These are phyloP conservation scores for Pulveroboletus frians DNA, from an alignment of 768 basidiomycete genomes.

Conservation along the genomic window DNA sequence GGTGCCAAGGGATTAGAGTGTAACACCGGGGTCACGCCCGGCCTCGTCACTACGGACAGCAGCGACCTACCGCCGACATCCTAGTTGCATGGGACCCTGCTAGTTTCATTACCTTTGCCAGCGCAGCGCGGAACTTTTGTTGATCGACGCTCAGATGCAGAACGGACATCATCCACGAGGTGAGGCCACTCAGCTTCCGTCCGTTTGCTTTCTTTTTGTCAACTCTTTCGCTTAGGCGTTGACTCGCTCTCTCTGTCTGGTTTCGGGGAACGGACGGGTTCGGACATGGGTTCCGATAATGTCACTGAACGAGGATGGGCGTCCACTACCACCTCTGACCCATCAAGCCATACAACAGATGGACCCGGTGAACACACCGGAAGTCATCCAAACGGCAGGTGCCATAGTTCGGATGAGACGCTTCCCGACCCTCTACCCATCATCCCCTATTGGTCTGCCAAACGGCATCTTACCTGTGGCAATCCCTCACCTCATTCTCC, in stretches of 20 bases:
- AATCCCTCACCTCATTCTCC: conserved; percentile 72
- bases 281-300: conserved; percentile 44
- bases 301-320: conserved; percentile 49
- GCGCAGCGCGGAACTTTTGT: neutral
- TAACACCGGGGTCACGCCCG: conserved; percentile 6
- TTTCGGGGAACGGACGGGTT: conserved; percentile 16
- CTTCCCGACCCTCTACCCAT: conserved; percentile 48
- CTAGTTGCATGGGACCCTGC: neutral
- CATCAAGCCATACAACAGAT: conserved; percentile 35
- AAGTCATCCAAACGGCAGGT: conserved; percentile 34
- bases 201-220: neutral
- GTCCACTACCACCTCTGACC: conserved; percentile 46
- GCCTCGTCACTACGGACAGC: conserved; percentile 6
- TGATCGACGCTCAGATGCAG: conserved; percentile 20
- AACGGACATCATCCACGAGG: conserved; percentile 27
- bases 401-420: conserved; percentile 43
- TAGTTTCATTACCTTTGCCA: conserved; percentile 2
- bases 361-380: conserved; percentile 24
- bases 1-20: conserved; percentile 2
- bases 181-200: conserved; percentile 8
- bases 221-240: conserved; percentile 14
- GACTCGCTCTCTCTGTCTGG: conserved; percentile 13
- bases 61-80: conserved; percentile 2
- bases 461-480: conserved; percentile 86
- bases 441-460: conserved; percentile 80